Conservation (phyloP, 805 yeast genomes). For the Peterozyma xylosa region DNA sequence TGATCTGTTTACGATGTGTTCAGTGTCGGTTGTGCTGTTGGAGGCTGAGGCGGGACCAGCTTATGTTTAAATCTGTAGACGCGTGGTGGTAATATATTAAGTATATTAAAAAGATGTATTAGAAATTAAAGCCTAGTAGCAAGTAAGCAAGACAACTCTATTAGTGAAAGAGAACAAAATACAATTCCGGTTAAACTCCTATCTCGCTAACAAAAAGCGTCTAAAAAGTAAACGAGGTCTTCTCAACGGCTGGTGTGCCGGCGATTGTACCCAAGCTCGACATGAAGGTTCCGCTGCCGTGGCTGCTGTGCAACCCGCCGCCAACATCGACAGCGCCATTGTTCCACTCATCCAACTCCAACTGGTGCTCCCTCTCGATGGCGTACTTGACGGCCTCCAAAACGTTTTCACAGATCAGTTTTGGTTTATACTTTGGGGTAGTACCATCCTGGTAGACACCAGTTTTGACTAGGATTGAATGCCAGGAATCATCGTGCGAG, state of each 20-base stretch:
- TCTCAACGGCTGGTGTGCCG: slow-evolving; percentile 9
- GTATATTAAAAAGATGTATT: too few species aligned
- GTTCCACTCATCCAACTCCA: slow-evolving; percentile 73
- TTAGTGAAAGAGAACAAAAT: too few species aligned
- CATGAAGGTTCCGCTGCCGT: neutral
- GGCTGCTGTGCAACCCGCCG: slow-evolving; percentile 10
- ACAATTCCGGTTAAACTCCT: too few species aligned
- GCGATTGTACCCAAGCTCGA: slow-evolving; percentile 8
- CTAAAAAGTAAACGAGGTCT: slow-evolving; percentile 7
- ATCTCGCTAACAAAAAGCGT: too few species aligned
- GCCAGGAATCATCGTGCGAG: slow-evolving; percentile 80
- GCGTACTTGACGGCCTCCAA: slow-evolving; percentile 80
- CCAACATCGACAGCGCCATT: slow-evolving; percentile 23
- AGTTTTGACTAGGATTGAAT: slow-evolving; percentile 76
- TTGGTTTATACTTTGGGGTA: slow-evolving; percentile 72
- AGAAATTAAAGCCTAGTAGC: too few species aligned
- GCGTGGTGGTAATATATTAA: too few species aligned
- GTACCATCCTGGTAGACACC: slow-evolving; percentile 84
- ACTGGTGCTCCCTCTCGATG: slow-evolving; percentile 69
- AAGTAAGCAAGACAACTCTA: too few species aligned
- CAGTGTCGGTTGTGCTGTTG: too few species aligned
- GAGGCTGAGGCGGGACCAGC: too few species aligned
- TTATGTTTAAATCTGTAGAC: too few species aligned
- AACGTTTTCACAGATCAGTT: slow-evolving; percentile 64
- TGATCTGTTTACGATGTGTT: too few species aligned